Conservation (phyloP, 768 basidiomycete species). For the Leccinum olivaceopallidum region DNA sequence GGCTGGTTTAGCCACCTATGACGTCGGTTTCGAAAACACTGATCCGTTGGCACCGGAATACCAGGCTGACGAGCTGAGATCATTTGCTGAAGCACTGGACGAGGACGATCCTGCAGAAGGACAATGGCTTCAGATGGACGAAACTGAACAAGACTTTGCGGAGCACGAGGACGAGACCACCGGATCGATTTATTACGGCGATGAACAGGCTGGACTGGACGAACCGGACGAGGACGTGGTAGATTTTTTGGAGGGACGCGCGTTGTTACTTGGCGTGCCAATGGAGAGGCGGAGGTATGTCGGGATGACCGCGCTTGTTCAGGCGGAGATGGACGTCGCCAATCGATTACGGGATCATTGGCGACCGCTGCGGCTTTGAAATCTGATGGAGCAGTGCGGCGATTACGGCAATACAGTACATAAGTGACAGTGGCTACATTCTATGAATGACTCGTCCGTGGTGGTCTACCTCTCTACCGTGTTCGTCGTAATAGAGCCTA, state of each 20-base stretch:
- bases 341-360: conserved; percentile 60
- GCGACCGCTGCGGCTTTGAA: conserved; percentile 58
- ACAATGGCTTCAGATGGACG: not conserved
- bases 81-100: not conserved
- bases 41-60: conserved; percentile 6
- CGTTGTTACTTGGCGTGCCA: conserved; percentile 45
- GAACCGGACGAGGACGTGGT: conserved; percentile 6
- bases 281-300: conserved; percentile 7
- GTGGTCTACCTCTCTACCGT: conserved; percentile 30
- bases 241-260: conserved; percentile 53
- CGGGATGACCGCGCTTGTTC: conserved; percentile 34
- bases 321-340: conserved; percentile 65
- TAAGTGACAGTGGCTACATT: conserved; percentile 16
- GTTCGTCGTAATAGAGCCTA: conserved; percentile 20
- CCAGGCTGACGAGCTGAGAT: not conserved
- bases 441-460: conserved; percentile 27
- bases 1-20: not conserved
- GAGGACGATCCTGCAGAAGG: conserved; percentile 2
- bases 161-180: not conserved
- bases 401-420: not conserved
- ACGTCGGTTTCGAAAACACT: conserved; percentile 2
- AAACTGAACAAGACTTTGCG: not conserved
- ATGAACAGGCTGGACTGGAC: not conserved
- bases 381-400: not conserved
- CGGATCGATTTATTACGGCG: conserved; percentile 2